Evolutionary conservation across 140 eudicot genomes (phyloP).

Genomic region (Ambrosia hybrid): DNA sequence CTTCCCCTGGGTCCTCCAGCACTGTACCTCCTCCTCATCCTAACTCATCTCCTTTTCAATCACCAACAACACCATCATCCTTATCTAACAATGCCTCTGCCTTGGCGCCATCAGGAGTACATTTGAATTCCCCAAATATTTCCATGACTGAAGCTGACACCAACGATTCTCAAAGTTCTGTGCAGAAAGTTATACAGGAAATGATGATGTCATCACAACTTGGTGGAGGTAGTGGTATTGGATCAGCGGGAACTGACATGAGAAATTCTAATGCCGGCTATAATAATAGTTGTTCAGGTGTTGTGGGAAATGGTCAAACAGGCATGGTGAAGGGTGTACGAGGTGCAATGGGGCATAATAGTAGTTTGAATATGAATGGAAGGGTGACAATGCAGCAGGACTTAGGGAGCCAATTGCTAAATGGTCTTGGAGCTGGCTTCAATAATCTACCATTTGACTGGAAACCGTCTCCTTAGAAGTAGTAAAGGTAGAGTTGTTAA

Average conservation of each 20-base stretch:
- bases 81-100: slow-evolving; percentile 53
- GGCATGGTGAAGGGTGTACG: neutral
- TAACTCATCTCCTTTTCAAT: slow-evolving; percentile 67
- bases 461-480: slow-evolving; percentile 62
- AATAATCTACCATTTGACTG: slow-evolving; percentile 62
- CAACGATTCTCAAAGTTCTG: slow-evolving; percentile 78
- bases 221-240: slow-evolving; percentile 36
- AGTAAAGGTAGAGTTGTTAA: neutral
- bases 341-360: slow-evolving; percentile 61
- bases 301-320: slow-evolving; percentile 47
- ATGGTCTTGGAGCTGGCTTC: slow-evolving; percentile 65
- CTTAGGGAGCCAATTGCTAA: slow-evolving; percentile 50
- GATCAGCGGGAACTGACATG: slow-evolving; percentile 17
- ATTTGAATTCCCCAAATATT: slow-evolving; percentile 36
- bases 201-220: slow-evolving; percentile 89
- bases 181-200: slow-evolving; percentile 83
- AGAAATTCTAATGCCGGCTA: slow-evolving; percentile 51
- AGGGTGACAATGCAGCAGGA: slow-evolving; percentile 68
- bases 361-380: slow-evolving; percentile 80
- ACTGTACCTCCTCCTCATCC: slow-evolving; percentile 37
- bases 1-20: slow-evolving; percentile 58
- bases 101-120: slow-evolving; percentile 27
- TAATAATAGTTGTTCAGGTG: slow-evolving; percentile 33
- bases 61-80: slow-evolving; percentile 61
- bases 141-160: slow-evolving; percentile 42